phyloP scores from a whole-genome alignment of 2,329 filamentous ascomycete genomes.

The Incumbomyces delicatus region DNA sequence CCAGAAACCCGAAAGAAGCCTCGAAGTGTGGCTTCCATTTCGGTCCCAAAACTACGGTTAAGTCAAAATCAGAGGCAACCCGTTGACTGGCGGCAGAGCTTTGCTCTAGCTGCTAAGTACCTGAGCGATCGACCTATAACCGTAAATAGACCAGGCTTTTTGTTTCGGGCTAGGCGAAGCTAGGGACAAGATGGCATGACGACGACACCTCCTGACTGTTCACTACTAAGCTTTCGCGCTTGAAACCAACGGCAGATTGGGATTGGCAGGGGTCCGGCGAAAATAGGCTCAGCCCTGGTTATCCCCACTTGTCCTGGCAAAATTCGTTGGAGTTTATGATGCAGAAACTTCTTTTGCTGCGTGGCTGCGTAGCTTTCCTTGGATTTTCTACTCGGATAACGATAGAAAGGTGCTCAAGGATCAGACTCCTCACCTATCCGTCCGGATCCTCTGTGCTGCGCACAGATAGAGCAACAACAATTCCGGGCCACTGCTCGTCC shows the following conservation, averaged over 20 bases:
- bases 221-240: neutral
- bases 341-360: slow-evolving; percentile 3
- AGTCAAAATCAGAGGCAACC: no score
- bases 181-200: no score
- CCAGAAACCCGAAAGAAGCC: no score
- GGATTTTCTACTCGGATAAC: neutral
- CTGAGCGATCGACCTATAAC: no score
- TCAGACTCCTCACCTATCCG: neutral
- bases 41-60: no score
- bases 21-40: no score
- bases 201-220: no score
- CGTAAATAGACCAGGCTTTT: no score
- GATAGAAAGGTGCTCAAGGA: neutral
- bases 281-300: neutral
- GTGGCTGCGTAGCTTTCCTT: neutral
- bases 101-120: no score
- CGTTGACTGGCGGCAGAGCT: no score
- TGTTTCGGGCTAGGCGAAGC: no score
- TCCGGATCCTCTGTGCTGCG: slow-evolving; percentile 3
- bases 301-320: neutral
- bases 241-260: neutral
- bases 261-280: neutral
- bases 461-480: neutral
- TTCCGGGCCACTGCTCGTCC: slow-evolving; percentile 5
- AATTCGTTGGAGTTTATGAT: neutral